Conservation (phyloP, 495 filamentous ascomycete species). For the Symbiotaphrina buchneri region DNA sequence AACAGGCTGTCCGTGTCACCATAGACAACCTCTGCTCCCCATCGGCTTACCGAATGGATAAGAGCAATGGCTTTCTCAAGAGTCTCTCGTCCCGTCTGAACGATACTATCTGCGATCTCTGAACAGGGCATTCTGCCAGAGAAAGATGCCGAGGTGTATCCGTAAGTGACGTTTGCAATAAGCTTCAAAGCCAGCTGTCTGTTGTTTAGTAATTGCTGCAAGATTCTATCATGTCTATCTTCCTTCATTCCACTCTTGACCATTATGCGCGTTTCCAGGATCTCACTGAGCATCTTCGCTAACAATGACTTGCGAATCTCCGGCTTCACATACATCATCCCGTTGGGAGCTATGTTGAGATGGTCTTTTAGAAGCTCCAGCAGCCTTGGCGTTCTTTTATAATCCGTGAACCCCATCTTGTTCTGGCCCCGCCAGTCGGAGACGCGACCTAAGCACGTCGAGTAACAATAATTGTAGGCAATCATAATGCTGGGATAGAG, state of each 20-base stretch:
- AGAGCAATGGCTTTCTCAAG: slow-evolving; percentile 83
- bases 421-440: slow-evolving; percentile 69
- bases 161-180: slow-evolving; percentile 94
- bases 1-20: slow-evolving; percentile 97
- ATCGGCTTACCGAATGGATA: slow-evolving; percentile 67
- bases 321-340: slow-evolving; percentile 82
- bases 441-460: slow-evolving; percentile 77
- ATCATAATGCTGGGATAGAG: slow-evolving; percentile 97
- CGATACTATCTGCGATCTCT: slow-evolving; percentile 95
- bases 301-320: slow-evolving; percentile 74
- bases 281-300: slow-evolving; percentile 91
- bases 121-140: slow-evolving; percentile 94
- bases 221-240: slow-evolving; percentile 69
- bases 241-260: slow-evolving; percentile 93
- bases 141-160: slow-evolving; percentile 89
- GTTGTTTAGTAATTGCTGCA: slow-evolving; percentile 83
- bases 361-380: slow-evolving; percentile 62
- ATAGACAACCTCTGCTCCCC: slow-evolving; percentile 94
- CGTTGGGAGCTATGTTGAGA: slow-evolving; percentile 84
- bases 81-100: slow-evolving; percentile 84
- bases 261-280: slow-evolving; percentile 93
- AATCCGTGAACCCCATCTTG: slow-evolving; percentile 88
- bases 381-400: slow-evolving; percentile 47
- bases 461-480: slow-evolving; percentile 98
- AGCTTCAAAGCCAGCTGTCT: slow-evolving; percentile 89